These are phyloP conservation scores for Schizochytrium sp. DNA, from an alignment of 108 stramenopile genomes.

Conservation along the genomic window DNA sequence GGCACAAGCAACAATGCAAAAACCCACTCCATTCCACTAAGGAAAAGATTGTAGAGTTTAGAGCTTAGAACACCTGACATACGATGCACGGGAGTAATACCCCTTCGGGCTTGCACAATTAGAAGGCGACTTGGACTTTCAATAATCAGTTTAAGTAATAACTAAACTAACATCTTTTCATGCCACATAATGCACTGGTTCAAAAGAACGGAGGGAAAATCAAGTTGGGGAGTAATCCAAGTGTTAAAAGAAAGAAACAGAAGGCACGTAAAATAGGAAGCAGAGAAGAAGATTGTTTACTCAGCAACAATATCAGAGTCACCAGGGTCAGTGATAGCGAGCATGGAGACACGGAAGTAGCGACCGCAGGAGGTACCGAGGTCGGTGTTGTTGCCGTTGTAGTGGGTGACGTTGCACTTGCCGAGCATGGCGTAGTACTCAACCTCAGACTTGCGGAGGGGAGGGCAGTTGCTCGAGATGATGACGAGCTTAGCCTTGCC, in stretches of 20 bases:
- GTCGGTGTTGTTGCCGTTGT: conserved; percentile 93
- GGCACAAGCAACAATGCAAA: too few relatives aligned
- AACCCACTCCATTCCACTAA: too few relatives aligned
- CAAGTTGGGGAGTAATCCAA: background rate
- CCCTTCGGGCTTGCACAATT: too few relatives aligned
- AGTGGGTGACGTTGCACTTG: conserved; percentile 95
- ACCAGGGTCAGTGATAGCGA: conserved; percentile 89
- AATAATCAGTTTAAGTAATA: too few relatives aligned
- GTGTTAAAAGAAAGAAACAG: background rate
- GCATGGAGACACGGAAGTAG: conserved; percentile 93
- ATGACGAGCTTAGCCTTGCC: conserved; percentile 94
- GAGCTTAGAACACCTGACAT: too few relatives aligned
- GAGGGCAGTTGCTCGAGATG: conserved; percentile 96
- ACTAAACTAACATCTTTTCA: too few relatives aligned
- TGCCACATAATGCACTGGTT: too few relatives aligned
- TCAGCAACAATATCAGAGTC: conserved; percentile 81
- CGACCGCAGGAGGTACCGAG: conserved; percentile 98
- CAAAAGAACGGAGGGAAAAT: background rate
- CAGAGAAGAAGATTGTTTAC: conserved; percentile 24
- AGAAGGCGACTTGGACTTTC: too few relatives aligned
- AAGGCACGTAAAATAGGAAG: background rate
- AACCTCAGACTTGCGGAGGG: conserved; percentile 95
- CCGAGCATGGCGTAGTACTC: conserved; percentile 99
- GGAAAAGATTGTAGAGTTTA: too few relatives aligned
- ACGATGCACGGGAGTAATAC: too few relatives aligned